phyloP scores from a whole-genome alignment of 306 rosid genomes.

The Carpinus fangiana region DNA sequence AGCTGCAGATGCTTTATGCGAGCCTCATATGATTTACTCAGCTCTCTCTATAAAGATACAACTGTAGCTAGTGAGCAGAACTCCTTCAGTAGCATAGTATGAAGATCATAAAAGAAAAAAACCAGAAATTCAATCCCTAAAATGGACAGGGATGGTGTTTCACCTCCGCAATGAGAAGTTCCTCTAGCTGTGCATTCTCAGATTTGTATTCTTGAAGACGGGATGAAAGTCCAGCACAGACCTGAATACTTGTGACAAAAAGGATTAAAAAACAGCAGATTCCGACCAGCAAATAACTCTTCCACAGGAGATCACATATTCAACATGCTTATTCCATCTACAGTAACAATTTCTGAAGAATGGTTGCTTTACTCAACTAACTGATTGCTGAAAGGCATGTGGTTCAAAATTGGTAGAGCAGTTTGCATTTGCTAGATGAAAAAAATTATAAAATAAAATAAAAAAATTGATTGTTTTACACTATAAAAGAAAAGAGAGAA shows the following conservation, averaged over 20 bases:
- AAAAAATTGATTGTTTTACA: background rate
- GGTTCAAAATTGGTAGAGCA: background rate
- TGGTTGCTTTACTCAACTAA: conserved; percentile 15
- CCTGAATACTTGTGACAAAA: conserved; percentile 49
- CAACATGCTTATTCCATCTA: conserved; percentile 18
- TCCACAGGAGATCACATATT: conserved; percentile 3
- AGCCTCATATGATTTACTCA: conserved; percentile 87
- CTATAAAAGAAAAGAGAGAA: background rate
- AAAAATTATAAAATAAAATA: background rate
- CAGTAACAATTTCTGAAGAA: conserved; percentile 22
- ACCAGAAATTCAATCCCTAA: conserved; percentile 12
- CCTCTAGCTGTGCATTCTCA: conserved; percentile 98
- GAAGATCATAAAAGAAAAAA: background rate
- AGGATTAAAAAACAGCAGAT: conserved; percentile 31
- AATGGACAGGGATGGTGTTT: conserved; percentile 27
- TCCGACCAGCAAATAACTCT: conserved; percentile 23
- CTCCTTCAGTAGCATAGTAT: conserved; percentile 1
- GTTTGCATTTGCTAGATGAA: background rate
- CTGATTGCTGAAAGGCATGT: background rate
- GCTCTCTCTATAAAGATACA: conserved; percentile 72
- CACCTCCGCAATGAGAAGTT: conserved; percentile 94
- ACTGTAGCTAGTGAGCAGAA: conserved; percentile 13
- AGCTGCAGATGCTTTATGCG: conserved; percentile 74
- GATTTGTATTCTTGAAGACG: conserved; percentile 97
- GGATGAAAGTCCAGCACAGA: conserved; percentile 95